Conservation (phyloP, 441 rosid species). For the Pelargonium citronellum region DNA sequence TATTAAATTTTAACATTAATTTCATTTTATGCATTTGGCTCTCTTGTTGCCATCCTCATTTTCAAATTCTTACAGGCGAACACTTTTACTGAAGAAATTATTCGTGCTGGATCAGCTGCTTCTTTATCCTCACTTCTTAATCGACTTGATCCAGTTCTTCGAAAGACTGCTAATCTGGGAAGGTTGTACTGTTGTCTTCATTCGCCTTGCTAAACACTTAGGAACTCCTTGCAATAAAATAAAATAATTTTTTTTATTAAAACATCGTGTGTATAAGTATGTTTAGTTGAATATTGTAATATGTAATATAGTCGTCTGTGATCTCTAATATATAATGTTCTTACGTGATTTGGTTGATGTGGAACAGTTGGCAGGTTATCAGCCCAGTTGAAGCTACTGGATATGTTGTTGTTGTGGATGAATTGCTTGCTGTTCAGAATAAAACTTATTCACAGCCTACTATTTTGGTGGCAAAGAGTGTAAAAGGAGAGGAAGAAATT, state of each 20-base stretch:
- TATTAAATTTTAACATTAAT: slow-evolving; percentile 11
- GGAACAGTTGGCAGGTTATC: slow-evolving; percentile 95
- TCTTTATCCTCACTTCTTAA: slow-evolving; percentile 75
- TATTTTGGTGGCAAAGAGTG: slow-evolving; percentile 81
- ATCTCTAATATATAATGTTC: slow-evolving; percentile 21
- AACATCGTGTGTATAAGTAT: slow-evolving; percentile 2
- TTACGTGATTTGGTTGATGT: slow-evolving; percentile 29
- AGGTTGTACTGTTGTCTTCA: slow-evolving; percentile 38
- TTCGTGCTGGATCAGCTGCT: slow-evolving; percentile 98
- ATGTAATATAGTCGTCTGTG: not conserved
- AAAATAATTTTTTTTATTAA: not conserved
- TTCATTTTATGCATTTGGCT: slow-evolving; percentile 13
- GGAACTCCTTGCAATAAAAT: not conserved
- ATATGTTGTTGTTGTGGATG: slow-evolving; percentile 75
- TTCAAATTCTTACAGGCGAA: slow-evolving; percentile 45
- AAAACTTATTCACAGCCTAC: slow-evolving; percentile 72
- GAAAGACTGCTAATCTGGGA: slow-evolving; percentile 89
- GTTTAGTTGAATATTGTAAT: slow-evolving; percentile 13
- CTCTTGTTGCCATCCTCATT: slow-evolving; percentile 15
- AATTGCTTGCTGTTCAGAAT: slow-evolving; percentile 81
- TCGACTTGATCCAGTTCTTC: slow-evolving; percentile 95
- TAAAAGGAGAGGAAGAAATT: slow-evolving; percentile 97
- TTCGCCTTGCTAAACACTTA: no score
- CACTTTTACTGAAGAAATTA: slow-evolving; percentile 90
- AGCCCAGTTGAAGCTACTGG: slow-evolving; percentile 91